A percentile compares a stretch with the other conserved stretches of the same genome.
phyloP scores from a whole-genome alignment of 352 stramenopile genomes.

The Pythium sp. region DNA sequence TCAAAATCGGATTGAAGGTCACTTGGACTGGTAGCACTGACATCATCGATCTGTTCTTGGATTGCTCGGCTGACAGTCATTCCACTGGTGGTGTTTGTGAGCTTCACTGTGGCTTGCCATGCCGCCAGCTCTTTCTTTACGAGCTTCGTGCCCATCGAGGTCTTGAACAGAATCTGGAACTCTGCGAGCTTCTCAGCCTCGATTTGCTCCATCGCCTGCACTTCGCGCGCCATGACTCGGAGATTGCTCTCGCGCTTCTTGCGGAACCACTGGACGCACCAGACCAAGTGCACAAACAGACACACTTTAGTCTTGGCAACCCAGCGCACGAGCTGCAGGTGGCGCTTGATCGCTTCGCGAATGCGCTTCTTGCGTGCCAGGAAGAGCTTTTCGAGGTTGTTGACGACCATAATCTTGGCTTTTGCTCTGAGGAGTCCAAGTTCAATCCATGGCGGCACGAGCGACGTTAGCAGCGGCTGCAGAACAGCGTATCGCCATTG shows the following conservation, averaged over 20 bases:
- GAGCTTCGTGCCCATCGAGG: conserved; percentile 27
- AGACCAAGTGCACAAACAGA: conserved; percentile 40
- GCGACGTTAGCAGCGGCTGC: conserved; percentile 14
- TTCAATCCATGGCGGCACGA: conserved; percentile 18
- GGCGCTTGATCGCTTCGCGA: conserved; percentile 16
- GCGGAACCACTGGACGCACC: conserved; percentile 34
- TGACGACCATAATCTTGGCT: conserved; percentile 20
- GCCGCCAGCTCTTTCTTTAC: conserved; percentile 34
- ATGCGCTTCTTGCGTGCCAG: conserved; percentile 12
- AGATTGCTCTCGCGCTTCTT: conserved; percentile 31
- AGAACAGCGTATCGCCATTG: conserved; percentile 22
- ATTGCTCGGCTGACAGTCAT: neutral
- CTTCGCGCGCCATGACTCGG: conserved; percentile 22
- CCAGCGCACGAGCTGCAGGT: conserved; percentile 28
- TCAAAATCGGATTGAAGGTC: conserved; percentile 8
- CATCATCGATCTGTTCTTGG: neutral
- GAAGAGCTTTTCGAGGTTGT: conserved; percentile 18
- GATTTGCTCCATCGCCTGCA: conserved; percentile 23
- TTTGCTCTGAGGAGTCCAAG: conserved; percentile 5
- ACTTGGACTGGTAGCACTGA: neutral
- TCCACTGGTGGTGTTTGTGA: neutral
- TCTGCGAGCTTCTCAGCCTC: conserved; percentile 25
- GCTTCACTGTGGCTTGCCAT: conserved; percentile 24
- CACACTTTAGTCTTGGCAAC: conserved; percentile 41
- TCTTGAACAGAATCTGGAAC: conserved; percentile 30